Percentiles rank a stretch among this genome's conserved stretches.
phyloP scores from a whole-genome alignment of 768 basidiomycete genomes.

The Mrakia gelida region DNA sequence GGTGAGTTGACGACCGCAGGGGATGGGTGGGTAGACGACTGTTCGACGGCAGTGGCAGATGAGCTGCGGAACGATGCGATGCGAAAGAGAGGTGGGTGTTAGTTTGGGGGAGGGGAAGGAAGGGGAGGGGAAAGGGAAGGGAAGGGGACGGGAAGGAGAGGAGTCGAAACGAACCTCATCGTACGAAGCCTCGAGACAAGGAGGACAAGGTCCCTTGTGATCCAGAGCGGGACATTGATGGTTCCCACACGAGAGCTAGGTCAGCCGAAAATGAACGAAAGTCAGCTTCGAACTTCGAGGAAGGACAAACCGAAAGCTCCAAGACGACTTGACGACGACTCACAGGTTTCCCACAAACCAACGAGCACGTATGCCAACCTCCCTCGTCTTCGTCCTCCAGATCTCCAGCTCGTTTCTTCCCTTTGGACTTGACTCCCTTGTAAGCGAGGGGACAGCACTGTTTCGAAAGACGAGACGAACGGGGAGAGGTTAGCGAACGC shows the following conservation, averaged over 20 bases:
- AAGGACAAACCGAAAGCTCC: neutral
- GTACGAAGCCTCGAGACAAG: constrained; percentile 82
- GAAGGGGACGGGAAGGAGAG: neutral
- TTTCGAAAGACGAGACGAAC: too few relatives aligned
- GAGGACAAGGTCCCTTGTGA: constrained; percentile 73
- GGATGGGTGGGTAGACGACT: constrained; percentile 77
- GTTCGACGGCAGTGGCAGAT: constrained; percentile 82
- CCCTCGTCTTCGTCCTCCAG: constrained; percentile 58
- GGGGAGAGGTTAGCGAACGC: neutral
- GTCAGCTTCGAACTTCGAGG: too few relatives aligned
- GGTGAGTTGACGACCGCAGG: constrained; percentile 59
- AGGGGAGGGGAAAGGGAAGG: too few relatives aligned
- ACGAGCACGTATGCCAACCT: constrained; percentile 26
- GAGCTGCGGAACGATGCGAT: constrained; percentile 50
- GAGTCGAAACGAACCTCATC: constrained; percentile 63
- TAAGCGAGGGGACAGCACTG: constrained; percentile 80
- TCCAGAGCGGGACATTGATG: constrained; percentile 65
- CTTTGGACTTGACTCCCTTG: constrained; percentile 56
- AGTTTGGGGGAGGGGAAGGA: too few relatives aligned
- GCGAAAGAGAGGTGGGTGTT: too few relatives aligned
- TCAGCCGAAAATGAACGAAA: too few relatives aligned
- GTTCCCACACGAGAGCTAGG: constrained; percentile 39
- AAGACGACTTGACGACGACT: neutral
- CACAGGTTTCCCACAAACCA: constrained; percentile 18
- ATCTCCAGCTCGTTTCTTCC: constrained; percentile 53